Evolutionary conservation across 257 asterid species (phyloP).

Genomic region (Solanum arcanum): DNA sequence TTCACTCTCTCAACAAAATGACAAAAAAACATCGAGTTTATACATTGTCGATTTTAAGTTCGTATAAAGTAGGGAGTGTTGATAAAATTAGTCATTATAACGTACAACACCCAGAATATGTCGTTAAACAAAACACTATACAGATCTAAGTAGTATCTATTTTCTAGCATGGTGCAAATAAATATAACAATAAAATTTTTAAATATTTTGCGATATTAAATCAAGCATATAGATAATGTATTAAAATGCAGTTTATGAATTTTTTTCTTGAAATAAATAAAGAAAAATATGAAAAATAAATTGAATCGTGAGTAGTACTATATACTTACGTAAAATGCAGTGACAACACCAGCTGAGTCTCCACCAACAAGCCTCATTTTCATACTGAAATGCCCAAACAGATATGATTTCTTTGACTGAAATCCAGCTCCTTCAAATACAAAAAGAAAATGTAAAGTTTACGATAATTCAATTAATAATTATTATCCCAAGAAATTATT

Average conservation of each 20-base stretch:
- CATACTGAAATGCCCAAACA: constrained; percentile 37
- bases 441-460: not conserved
- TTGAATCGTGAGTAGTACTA: not conserved
- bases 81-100: not conserved
- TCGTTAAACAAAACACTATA: not conserved
- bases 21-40: not conserved
- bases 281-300: not conserved
- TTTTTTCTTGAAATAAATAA: not conserved
- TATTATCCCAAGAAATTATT: not conserved
- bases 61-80: not conserved
- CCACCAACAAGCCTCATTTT: constrained; percentile 27
- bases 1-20: not conserved
- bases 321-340: constrained; percentile 25
- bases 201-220: not conserved
- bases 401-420: constrained; percentile 22
- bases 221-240: not conserved
- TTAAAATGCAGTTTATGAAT: not conserved
- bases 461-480: not conserved
- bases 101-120: not conserved
- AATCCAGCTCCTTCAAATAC: constrained; percentile 23
- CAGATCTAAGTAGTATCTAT: not conserved
- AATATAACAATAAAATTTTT: not conserved
- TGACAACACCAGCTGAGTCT: constrained; percentile 32
- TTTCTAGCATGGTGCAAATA: not conserved
- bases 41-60: not conserved